Conservation (phyloP, 306 rosid genomes). For the Corylus americana region DNA sequence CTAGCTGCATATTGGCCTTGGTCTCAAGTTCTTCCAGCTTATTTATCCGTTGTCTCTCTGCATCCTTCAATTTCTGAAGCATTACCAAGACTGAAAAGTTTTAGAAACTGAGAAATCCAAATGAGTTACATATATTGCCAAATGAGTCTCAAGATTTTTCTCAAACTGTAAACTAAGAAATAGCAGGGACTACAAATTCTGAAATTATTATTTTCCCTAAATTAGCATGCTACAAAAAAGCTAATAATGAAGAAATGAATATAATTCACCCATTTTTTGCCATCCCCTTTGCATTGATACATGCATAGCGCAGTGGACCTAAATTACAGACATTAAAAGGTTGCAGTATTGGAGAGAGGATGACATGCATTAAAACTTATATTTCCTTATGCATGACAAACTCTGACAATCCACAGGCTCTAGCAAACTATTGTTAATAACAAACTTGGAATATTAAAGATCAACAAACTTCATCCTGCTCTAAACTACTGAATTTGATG, state of each 20-base stretch:
- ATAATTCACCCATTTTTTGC: not conserved
- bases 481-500: no score
- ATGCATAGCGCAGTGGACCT: not conserved
- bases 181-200: not conserved
- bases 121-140: not conserved
- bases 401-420: not conserved
- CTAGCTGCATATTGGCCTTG: constrained; percentile 81
- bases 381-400: not conserved
- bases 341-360: not conserved
- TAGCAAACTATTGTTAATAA: not conserved
- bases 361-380: not conserved
- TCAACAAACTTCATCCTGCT: not conserved
- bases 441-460: not conserved
- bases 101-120: constrained; percentile 23
- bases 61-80: constrained; percentile 76
- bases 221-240: not conserved
- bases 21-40: constrained; percentile 76
- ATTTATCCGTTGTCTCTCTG: constrained; percentile 66
- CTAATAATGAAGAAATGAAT: not conserved
- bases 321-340: not conserved
- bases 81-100: constrained; percentile 14
- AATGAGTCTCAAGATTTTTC: not conserved
- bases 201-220: not conserved
- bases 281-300: not conserved
- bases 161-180: not conserved